These are phyloP conservation scores for Diutina mesorugosa DNA, from an alignment of 1,139 yeast genomes.

Conservation along the genomic window DNA sequence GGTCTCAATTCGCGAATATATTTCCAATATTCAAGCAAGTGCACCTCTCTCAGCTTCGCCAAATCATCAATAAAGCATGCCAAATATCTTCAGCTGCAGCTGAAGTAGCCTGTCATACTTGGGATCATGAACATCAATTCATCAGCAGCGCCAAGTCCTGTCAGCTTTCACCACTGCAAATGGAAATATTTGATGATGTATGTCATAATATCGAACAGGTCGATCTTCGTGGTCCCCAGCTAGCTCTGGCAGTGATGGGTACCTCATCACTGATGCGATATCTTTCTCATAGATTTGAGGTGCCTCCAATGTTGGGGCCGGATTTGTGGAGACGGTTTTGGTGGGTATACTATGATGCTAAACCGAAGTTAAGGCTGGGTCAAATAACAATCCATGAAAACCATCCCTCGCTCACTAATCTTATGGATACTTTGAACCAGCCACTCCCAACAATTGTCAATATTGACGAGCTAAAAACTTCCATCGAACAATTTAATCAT, in stretches of 20 bases:
- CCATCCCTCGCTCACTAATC: not conserved
- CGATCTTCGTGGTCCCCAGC: not conserved
- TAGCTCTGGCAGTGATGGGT: not conserved
- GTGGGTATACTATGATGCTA: not conserved
- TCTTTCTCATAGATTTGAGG: not conserved
- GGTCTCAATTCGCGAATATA: slow-evolving; percentile 6
- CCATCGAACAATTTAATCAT: not conserved
- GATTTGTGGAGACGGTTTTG: not conserved
- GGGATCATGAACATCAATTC: not conserved
- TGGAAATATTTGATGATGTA: not conserved
- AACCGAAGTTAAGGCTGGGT: not conserved
- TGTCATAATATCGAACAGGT: not conserved
- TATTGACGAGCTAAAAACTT: not conserved
- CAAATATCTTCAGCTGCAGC: slow-evolving; percentile 3
- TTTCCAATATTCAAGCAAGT: slow-evolving; percentile 6
- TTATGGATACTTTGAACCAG: not conserved
- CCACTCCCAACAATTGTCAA: not conserved
- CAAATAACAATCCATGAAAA: not conserved
- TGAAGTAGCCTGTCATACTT: not conserved
- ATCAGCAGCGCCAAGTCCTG: not conserved
- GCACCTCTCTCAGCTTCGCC: slow-evolving; percentile 6
- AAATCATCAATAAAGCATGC: slow-evolving; percentile 6
- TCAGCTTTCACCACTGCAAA: not conserved
- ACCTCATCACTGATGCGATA: not conserved
- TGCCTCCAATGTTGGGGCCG: not conserved